phyloP scores from a whole-genome alignment of 2,329 filamentous ascomycete genomes.

The Ophiocordyceps camponoti-rufipedis region DNA sequence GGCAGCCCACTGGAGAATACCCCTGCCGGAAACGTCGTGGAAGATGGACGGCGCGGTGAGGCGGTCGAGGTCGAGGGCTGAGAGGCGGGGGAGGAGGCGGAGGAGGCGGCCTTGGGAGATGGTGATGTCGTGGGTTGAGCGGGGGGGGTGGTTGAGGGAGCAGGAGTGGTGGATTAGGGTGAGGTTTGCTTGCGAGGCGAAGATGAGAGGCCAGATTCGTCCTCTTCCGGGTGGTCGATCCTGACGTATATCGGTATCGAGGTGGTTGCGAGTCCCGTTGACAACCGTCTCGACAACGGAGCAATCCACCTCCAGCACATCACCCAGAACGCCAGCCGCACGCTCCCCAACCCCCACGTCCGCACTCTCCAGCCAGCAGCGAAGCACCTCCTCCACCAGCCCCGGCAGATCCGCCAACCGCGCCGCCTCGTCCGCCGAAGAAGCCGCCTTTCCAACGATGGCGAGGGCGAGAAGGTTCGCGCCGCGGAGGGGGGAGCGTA shows the following conservation, averaged over 20 bases:
- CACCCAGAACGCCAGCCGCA: constrained; percentile 29
- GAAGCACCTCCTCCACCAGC: constrained; percentile 28
- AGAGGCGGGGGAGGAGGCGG: constrained; percentile 30
- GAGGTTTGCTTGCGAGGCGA: constrained; percentile 26
- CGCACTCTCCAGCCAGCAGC: constrained; percentile 32
- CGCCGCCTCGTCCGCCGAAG: constrained; percentile 26
- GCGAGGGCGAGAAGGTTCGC: constrained; percentile 39
- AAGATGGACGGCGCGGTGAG: constrained; percentile 5
- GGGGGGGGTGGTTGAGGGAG: constrained; percentile 9
- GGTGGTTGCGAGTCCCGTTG: background rate
- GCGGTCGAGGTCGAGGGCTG: constrained; percentile 24
- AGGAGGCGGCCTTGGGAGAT: constrained; percentile 35
- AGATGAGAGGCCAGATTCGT: constrained; percentile 33
- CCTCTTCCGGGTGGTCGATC: constrained; percentile 24
- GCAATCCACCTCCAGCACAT: constrained; percentile 37
- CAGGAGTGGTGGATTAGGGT: constrained; percentile 20
- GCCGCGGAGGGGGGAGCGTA: constrained; percentile 33
- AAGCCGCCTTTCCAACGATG: constrained; percentile 35
- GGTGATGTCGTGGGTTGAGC: constrained; percentile 19
- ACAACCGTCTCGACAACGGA: constrained; percentile 10
- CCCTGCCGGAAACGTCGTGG: constrained; percentile 10
- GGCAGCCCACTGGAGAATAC: constrained; percentile 31
- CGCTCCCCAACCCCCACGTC: constrained; percentile 37
- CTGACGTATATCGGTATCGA: too few species aligned
- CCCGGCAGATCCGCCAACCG: constrained; percentile 30